Conservation (phyloP, 2,329 filamentous ascomycete species). For the Cadophora gregata region DNA sequence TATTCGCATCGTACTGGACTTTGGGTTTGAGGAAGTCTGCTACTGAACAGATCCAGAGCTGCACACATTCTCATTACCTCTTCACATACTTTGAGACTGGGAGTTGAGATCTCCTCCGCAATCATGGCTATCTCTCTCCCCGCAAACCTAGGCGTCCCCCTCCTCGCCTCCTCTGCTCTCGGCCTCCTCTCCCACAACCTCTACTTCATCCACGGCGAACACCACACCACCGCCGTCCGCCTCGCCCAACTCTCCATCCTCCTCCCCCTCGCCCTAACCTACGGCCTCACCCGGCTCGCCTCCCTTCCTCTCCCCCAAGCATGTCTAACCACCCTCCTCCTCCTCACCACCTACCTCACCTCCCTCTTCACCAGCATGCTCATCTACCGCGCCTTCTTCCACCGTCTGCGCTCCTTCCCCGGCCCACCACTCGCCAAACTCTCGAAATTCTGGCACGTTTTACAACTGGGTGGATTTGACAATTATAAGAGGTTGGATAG, state of each 20-base stretch:
- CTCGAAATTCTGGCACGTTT: constrained; percentile 34
- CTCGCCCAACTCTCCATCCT: constrained; percentile 19
- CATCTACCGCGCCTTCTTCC: constrained; percentile 58
- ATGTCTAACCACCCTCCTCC: constrained; percentile 11
- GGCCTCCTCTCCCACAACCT: constrained; percentile 25
- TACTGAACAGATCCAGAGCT: not conserved
- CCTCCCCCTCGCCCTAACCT: constrained; percentile 4
- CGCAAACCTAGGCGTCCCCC: not conserved
- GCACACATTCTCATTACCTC: not conserved
- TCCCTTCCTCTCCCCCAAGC: constrained; percentile 12
- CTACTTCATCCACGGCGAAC: constrained; percentile 39
- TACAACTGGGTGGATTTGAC: constrained; percentile 20
- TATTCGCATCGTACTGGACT: too few relatives aligned
- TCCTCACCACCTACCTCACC: constrained; percentile 19
- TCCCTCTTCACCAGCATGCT: constrained; percentile 55
- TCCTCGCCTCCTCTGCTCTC: not conserved
- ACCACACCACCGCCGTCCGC: constrained; percentile 25
- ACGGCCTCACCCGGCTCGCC: not conserved
- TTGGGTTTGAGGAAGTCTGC: too few relatives aligned
- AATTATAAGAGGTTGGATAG: constrained; percentile 29
- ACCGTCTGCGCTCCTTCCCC: constrained; percentile 41
- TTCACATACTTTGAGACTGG: not conserved
- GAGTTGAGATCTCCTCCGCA: too few relatives aligned
- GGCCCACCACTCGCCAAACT: constrained; percentile 37
- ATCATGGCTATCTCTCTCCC: not conserved